Evolutionary conservation across 306 rosid species (phyloP), one percentile per base, ranked within the genome.

Genomic region (Macrotyloma uniflorum): DNA sequence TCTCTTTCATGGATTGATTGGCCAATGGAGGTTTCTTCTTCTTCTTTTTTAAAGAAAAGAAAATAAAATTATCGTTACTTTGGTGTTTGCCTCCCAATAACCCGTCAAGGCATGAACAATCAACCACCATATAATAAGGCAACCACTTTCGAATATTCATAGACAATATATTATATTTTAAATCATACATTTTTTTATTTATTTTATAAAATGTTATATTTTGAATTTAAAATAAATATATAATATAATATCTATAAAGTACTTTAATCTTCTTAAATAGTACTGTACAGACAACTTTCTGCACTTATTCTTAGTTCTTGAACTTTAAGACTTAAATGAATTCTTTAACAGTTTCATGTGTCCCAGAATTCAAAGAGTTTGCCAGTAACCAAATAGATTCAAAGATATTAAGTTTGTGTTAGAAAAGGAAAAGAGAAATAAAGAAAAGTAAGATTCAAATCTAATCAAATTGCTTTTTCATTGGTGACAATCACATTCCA

Each of bases 381-480:
- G 19, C 18, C 18, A 7, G 4, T 5, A 24, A 26, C 16, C 42
- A 42, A 5, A 18, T 5, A 74, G 67, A 58, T 74, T 74, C 32
- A 74, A 74, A 74, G 69, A 24, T 24, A 32, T 55, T 57, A 72
- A 8, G 11, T 14, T 38, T 32, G 26, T 24, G 8, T 22, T 23
- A 5, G 14, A 19, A 24, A 20, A 35, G 11, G 11, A 30, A 71
- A 33, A 8, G 62, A 3, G 1, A 32, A 20, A 9, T 1, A 70
- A 51, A 30, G 26, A 5, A 35, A 14, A 26, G 50, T 3, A 22
- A 35, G 50, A 72, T 72, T 71, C 67, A 72, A 55, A 72, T 72
- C 54, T 23, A 73, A 38, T 57, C 16, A 15, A 73, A 42, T 22
- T 35, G 38, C 54, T 22, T 36, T 73, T 74, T 58, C 30, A 26